phyloP scores from a whole-genome alignment of 140 eudicot genomes.

The Senecio squalidus region DNA sequence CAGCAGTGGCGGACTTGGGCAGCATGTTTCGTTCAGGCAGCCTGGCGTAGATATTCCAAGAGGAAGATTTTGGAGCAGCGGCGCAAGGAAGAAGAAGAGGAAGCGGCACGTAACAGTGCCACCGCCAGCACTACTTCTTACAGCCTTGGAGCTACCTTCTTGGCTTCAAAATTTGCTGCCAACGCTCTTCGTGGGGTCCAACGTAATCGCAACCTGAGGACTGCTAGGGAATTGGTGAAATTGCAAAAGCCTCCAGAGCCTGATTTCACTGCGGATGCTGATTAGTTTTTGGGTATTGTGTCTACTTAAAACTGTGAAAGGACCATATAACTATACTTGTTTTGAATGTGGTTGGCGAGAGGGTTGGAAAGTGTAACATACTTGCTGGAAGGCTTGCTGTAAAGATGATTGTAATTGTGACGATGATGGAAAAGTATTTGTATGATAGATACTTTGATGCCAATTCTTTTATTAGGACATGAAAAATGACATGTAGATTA shows the following conservation, averaged over 20 bases:
- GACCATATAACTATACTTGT: not conserved
- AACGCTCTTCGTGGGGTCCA: constrained; percentile 92
- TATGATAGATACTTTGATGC: not conserved
- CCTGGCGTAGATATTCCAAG: constrained; percentile 80
- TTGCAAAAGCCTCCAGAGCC: constrained; percentile 94
- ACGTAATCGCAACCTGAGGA: constrained; percentile 63
- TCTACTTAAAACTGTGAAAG: not conserved
- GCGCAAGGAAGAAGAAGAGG: constrained; percentile 68
- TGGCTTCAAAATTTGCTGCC: constrained; percentile 87
- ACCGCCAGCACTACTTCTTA: constrained; percentile 35
- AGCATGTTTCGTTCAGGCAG: constrained; percentile 91
- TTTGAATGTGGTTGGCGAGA: constrained; percentile 1
- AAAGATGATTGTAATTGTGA: constrained; percentile 27
- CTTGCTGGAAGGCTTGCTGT: constrained; percentile 19
- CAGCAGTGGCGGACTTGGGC: constrained; percentile 99
- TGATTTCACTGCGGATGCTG: constrained; percentile 80
- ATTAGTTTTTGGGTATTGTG: constrained; percentile 32
- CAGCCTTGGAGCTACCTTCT: constrained; percentile 78
- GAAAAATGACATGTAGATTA: not conserved
- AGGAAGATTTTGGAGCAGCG: constrained; percentile 64
- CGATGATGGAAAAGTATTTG: constrained; percentile 3
- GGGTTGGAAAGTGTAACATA: constrained; percentile 23
- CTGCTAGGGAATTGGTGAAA: constrained; percentile 77
- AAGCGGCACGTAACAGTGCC: constrained; percentile 15
- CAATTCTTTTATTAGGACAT: not conserved